Percentiles rank a stretch among this genome's conserved stretches.
Conservation (phyloP, 1,139 yeast genomes). For the Kurtzmaniella quercitrusa region DNA sequence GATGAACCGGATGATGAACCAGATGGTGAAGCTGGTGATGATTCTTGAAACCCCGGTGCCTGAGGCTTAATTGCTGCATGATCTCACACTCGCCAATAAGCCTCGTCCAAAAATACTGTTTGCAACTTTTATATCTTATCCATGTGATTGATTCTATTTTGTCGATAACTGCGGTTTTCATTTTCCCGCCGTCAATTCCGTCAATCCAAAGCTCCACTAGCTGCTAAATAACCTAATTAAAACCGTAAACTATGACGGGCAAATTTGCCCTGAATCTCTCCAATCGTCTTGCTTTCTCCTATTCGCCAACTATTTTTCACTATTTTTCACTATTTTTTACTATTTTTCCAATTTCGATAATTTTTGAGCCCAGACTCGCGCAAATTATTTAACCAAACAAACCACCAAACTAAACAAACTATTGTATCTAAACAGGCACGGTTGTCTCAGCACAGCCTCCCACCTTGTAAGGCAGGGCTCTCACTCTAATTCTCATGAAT, state of each 20-base stretch:
- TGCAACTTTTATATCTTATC: background rate
- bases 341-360: background rate
- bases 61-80: background rate
- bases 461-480: background rate
- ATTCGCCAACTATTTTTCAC: too few relatives aligned
- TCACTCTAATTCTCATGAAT: background rate
- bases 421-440: background rate
- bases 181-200: too few relatives aligned
- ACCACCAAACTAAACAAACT: background rate
- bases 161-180: too few relatives aligned
- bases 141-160: background rate
- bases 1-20: too few relatives aligned
- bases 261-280: too few relatives aligned
- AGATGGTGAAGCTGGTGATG: too few relatives aligned
- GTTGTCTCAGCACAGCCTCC: background rate
- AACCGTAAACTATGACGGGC: too few relatives aligned
- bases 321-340: background rate
- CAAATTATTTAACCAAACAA: background rate
- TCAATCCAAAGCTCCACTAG: too few relatives aligned
- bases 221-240: too few relatives aligned
- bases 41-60: background rate
- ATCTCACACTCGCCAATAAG: background rate
- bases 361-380: background rate
- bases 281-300: too few relatives aligned
- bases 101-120: background rate